Evolutionary conservation across 1,284 basidiomycete species (phyloP).

Genomic region (Moesziomyces sp.): DNA sequence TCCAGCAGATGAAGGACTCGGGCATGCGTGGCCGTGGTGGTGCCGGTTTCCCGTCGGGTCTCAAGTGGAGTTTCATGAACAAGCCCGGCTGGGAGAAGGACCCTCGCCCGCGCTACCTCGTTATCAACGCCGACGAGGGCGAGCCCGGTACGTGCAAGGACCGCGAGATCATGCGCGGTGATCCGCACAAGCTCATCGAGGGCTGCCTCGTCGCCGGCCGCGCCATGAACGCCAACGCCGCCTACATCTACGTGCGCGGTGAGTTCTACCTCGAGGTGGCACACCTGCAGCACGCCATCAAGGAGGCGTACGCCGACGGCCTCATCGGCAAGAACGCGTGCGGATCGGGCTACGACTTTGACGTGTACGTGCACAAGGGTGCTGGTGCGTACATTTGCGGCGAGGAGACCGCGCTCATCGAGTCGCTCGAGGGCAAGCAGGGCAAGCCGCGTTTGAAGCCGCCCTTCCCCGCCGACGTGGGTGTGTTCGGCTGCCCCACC

Average conservation of each 20-base stretch:
- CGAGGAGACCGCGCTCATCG: slow-evolving; percentile 97
- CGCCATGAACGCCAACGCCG: slow-evolving; percentile 95
- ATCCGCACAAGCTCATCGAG: slow-evolving; percentile 97
- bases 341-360: slow-evolving; percentile 90
- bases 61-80: slow-evolving; percentile 99
- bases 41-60: slow-evolving; percentile 94
- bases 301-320: slow-evolving; percentile 93
- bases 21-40: slow-evolving; percentile 95
- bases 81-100: slow-evolving; percentile 98
- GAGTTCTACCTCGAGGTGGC: slow-evolving; percentile 96
- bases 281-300: slow-evolving; percentile 92
- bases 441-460: slow-evolving; percentile 98
- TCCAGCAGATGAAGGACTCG: slow-evolving; percentile 93
- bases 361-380: slow-evolving; percentile 95
- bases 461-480: slow-evolving; percentile 99
- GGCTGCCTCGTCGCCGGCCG: slow-evolving; percentile 98
- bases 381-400: slow-evolving; percentile 99
- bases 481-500: slow-evolving; percentile 93
- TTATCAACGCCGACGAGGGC: slow-evolving; percentile 98
- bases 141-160: slow-evolving; percentile 99
- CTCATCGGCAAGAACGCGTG: slow-evolving; percentile 92
- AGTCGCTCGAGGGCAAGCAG: slow-evolving; percentile 95
- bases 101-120: slow-evolving; percentile 89
- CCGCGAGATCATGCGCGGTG: slow-evolving; percentile 95
- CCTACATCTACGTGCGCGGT: slow-evolving; percentile 99